These are phyloP conservation scores for Rhododendron ovatum DNA, from an alignment of 148 eudicot species.

Conservation along the genomic window DNA sequence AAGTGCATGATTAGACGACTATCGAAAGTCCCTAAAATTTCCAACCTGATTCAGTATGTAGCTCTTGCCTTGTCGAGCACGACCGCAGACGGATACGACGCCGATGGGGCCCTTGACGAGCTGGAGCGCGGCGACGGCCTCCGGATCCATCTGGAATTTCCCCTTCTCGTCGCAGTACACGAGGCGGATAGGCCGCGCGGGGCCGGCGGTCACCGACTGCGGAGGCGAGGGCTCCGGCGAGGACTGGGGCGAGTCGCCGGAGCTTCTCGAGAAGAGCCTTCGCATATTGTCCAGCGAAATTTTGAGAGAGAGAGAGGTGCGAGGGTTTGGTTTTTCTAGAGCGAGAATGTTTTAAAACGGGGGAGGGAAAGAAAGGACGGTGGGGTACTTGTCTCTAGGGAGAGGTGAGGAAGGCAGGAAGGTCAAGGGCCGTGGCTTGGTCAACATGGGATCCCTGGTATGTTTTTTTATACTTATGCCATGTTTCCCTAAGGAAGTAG, in stretches of 20 bases:
- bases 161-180: constrained; percentile 91
- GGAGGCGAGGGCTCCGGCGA: constrained; percentile 30
- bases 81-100: constrained; percentile 96
- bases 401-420: neutral
- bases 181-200: constrained; percentile 76
- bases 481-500: too few relatives aligned
- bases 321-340: neutral
- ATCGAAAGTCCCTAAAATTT: neutral
- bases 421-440: too few relatives aligned
- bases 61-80: constrained; percentile 97
- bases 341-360: neutral
- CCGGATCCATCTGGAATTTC: constrained; percentile 83
- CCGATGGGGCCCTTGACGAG: constrained; percentile 86
- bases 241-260: constrained; percentile 37
- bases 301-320: neutral
- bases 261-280: constrained; percentile 21
- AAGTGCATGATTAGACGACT: neutral
- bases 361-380: neutral
- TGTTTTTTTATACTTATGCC: too few relatives aligned
- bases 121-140: constrained; percentile 83
- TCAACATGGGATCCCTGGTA: too few relatives aligned
- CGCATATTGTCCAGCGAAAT: constrained; percentile 1
- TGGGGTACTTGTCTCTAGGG: neutral
- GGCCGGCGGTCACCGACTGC: constrained; percentile 33
- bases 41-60: constrained; percentile 78